Base-by-base conservation (phyloP, 148 eudicot genomes). In the Polygonum aviculare region DNA sequence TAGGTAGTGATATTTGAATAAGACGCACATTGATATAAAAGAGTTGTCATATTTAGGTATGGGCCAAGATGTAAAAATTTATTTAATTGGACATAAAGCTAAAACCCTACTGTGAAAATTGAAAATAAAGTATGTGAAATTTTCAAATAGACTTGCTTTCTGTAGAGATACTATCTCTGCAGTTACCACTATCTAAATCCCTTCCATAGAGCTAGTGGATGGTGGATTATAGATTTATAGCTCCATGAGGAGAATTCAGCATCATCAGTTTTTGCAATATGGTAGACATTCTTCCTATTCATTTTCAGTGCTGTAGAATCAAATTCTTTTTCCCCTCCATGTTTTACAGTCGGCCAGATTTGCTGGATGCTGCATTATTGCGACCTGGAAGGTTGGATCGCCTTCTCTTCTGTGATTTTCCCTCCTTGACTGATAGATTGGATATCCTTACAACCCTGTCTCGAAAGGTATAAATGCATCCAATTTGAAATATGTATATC, bases 331-430 rank as follows among this genome's bases (percentile, higher is more conserved):
- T 9, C 40, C 40, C 69, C 69, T 63, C 35, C 69, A 10, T 82
- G 76, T 78, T 80, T 75, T 85, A 82, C 91, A 95, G 99, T 88
- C 86, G 99, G 69, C 99, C 99, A 18, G 99, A 95, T 90, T 81
- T 95, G 84, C 93, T 95, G 67, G 99, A 95, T 91, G 97, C 99
- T 83, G 99, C 99, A 72, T 86, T 95, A 81, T 75, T 95, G 76
- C 90, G 97, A 77, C 99, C 99, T 81, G 99, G 99, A 74, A 85
- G 99, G 81, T 84, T 95, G 76, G 99, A 95, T 80, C 91, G 97
- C 41, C 94, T 93, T 79, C 91, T 95, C 78, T 93, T 95, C 73
- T 95, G 99, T 79, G 98, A 95, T 84, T 95, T 95, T 52, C 99
- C 99, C 55, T 88, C 91, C 69, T 71, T 72, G 77, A 81, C 79